Percentiles rank a stretch among this genome's conserved stretches.
These are phyloP conservation scores for Takashimella tepidaria DNA, from an alignment of 1,284 basidiomycete genomes.

Conservation along the genomic window DNA sequence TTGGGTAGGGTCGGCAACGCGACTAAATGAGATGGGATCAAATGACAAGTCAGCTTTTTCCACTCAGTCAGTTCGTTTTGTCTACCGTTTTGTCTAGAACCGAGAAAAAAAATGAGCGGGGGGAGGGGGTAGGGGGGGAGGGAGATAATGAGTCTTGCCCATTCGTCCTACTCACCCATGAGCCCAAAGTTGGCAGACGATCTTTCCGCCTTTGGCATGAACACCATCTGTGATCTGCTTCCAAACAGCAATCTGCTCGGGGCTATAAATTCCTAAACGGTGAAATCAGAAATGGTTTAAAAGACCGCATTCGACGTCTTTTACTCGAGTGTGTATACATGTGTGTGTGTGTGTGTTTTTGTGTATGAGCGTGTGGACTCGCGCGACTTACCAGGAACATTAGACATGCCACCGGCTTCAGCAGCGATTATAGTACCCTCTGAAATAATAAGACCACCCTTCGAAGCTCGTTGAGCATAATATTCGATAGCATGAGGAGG, in stretches of 20 bases:
- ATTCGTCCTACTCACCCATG: conserved; percentile 36
- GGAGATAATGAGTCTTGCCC: background rate
- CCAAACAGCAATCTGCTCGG: conserved; percentile 35
- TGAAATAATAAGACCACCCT: conserved; percentile 40
- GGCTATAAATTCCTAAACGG: conserved; percentile 22
- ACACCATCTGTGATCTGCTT: conserved; percentile 49
- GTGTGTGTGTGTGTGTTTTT: no score
- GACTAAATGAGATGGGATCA: no score
- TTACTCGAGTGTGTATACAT: background rate
- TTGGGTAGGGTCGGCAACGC: conserved; percentile 9
- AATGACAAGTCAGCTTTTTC: no score
- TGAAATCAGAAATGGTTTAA: background rate
- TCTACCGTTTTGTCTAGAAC: no score
- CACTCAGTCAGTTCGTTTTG: no score
- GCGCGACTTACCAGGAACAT: conserved; percentile 23
- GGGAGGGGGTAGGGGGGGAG: no score
- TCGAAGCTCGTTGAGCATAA: conserved; percentile 40
- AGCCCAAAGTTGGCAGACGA: conserved; percentile 55
- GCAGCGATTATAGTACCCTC: conserved; percentile 35
- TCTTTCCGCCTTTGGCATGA: conserved; percentile 51
- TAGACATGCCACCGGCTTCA: conserved; percentile 22
- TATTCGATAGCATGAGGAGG: conserved; percentile 33
- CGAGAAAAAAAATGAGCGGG: no score
- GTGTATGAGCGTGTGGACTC: no score
- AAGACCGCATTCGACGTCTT: background rate